phyloP scores from a whole-genome alignment of 2,329 filamentous ascomycete species.

The Fusarium neocosmosporiellum region DNA sequence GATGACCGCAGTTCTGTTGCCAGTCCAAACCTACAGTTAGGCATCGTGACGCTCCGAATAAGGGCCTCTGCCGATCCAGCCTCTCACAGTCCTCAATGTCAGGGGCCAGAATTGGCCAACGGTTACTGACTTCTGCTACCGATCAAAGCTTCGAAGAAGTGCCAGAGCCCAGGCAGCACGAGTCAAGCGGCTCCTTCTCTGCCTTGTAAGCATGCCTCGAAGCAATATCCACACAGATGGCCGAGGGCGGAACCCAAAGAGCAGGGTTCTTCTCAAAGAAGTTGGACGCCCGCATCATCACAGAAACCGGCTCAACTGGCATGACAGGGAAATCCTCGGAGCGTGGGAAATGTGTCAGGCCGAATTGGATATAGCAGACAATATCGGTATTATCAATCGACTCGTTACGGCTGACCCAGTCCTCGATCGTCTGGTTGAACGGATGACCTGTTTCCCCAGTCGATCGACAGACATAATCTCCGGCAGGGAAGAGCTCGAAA shows the following conservation, averaged over 20 bases:
- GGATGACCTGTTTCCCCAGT: conserved; percentile 70
- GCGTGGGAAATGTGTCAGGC: conserved; percentile 86
- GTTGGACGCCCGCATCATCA: conserved; percentile 82
- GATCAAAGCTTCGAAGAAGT: too few relatives aligned
- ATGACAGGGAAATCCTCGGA: conserved; percentile 95
- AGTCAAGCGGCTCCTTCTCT: conserved; percentile 8
- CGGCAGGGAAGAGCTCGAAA: conserved; percentile 85
- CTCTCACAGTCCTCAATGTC: too few relatives aligned
- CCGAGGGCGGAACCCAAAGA: conserved; percentile 78
- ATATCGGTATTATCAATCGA: conserved; percentile 85
- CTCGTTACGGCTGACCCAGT: conserved; percentile 79
- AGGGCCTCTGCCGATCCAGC: too few relatives aligned
- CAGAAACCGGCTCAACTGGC: conserved; percentile 86
- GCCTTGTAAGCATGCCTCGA: conserved; percentile 34
- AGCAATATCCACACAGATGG: conserved; percentile 34
- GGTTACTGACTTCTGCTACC: too few relatives aligned
- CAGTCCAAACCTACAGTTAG: too few relatives aligned
- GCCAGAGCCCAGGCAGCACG: too few relatives aligned
- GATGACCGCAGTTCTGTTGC: too few relatives aligned
- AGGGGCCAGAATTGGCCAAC: too few relatives aligned
- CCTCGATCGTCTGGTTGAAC: conserved; percentile 75
- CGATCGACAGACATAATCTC: conserved; percentile 89
- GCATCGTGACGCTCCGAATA: too few relatives aligned
- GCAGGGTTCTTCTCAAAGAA: conserved; percentile 86
- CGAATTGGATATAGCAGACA: conserved; percentile 95